Percentiles rank a stretch among this genome's conserved stretches.
These are phyloP conservation scores for Anastatica hierochuntica DNA, from an alignment of 345 rosid genomes.

Conservation along the genomic window DNA sequence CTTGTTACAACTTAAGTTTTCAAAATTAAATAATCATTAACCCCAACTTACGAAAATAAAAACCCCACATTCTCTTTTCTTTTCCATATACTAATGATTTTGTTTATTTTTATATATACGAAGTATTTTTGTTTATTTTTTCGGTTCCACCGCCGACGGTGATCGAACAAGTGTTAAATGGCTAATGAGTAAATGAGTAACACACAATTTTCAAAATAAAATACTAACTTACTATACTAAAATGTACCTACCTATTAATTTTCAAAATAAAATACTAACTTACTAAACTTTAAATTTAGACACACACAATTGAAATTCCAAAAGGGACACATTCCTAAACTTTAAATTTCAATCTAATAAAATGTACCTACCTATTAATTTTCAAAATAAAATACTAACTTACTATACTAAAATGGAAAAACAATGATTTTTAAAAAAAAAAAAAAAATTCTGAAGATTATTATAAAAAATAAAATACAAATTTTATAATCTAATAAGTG, in stretches of 20 bases:
- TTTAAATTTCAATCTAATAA: not conserved
- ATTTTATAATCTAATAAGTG: no score
- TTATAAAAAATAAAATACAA: no score
- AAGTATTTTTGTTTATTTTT: not conserved
- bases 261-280: not conserved
- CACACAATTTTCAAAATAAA: slow-evolving; percentile 3
- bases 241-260: not conserved
- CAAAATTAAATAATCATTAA: slow-evolving; percentile 24
- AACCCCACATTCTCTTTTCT: slow-evolving; percentile 11
- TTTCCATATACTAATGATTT: slow-evolving; percentile 12
- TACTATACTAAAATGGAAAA: no score
- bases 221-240: no score
- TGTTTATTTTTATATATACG: not conserved
- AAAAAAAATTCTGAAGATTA: no score
- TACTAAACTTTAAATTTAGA: no score
- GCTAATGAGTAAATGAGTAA: not conserved
- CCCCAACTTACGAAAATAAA: slow-evolving; percentile 10
- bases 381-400: not conserved
- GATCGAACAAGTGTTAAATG: slow-evolving; percentile 4
- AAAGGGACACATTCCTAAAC: slow-evolving; percentile 9
- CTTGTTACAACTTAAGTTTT: slow-evolving; percentile 30
- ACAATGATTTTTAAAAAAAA: no score
- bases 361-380: not conserved
- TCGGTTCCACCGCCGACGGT: slow-evolving; percentile 23
- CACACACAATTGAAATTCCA: no score